Conservation (phyloP, 1,284 basidiomycete genomes). For the Cutaneotrichosporon cutaneum region DNA sequence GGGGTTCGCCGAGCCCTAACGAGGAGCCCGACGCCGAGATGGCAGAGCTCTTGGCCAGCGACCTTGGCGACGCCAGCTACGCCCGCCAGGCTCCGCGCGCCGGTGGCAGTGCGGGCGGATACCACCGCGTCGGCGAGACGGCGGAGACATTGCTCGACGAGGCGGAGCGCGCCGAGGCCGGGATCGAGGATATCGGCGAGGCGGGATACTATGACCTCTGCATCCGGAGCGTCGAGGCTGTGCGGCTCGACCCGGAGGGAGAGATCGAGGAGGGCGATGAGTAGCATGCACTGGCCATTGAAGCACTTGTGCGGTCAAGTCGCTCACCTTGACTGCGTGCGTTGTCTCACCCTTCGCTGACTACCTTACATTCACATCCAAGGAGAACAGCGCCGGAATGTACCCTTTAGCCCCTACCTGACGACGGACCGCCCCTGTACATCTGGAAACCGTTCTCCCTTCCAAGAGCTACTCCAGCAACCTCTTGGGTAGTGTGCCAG, state of each 20-base stretch:
- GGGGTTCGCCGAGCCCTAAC: conserved; percentile 27
- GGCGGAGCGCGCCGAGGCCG: conserved; percentile 7
- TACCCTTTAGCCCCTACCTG: too few relatives aligned
- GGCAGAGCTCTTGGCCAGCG: conserved; percentile 31
- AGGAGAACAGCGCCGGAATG: too few relatives aligned
- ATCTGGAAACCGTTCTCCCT: too few relatives aligned
- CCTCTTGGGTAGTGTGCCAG: too few relatives aligned
- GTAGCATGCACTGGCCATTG: conserved; percentile 14
- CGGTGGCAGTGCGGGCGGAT: conserved; percentile 19
- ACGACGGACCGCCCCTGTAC: too few relatives aligned
- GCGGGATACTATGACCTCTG: conserved; percentile 55
- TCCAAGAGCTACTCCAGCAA: too few relatives aligned
- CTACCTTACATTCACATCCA: too few relatives aligned
- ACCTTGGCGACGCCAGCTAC: conserved; percentile 12
- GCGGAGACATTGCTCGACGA: conserved; percentile 10
- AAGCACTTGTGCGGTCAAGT: too few relatives aligned
- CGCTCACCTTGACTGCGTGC: too few relatives aligned
- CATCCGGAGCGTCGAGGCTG: conserved; percentile 51
- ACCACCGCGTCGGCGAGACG: conserved; percentile 34
- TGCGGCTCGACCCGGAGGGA: conserved; percentile 45
- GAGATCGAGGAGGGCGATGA: conserved; percentile 18
- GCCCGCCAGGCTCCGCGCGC: neutral
- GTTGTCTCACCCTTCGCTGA: too few relatives aligned
- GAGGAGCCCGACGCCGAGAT: conserved; percentile 37
- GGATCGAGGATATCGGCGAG: conserved; percentile 23